Evolutionary conservation across 768 basidiomycete genomes (phyloP).

Genomic region (Tylopilus cervinicoccineus): DNA sequence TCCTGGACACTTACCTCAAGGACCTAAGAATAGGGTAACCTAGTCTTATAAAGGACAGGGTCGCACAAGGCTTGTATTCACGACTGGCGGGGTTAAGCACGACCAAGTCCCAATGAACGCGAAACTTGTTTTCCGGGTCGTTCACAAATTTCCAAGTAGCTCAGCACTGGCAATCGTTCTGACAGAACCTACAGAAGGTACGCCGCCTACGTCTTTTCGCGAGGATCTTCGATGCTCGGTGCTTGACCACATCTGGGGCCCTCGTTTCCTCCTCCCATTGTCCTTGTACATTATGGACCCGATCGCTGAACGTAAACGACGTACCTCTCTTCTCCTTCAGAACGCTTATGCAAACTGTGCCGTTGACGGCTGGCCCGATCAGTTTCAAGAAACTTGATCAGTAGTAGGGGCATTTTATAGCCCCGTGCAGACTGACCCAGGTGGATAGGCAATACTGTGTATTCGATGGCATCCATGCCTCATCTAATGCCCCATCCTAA

Average conservation of each 20-base stretch:
- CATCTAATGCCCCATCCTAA: slow-evolving; percentile 69
- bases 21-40: slow-evolving; percentile 13
- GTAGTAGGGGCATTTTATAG: background rate
- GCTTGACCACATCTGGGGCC: slow-evolving; percentile 37
- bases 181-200: background rate
- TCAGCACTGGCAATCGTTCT: slow-evolving; percentile 3
- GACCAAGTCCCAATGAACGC: slow-evolving; percentile 37
- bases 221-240: slow-evolving; percentile 59
- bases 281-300: slow-evolving; percentile 39
- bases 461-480: slow-evolving; percentile 70
- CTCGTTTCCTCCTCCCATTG: slow-evolving; percentile 41
- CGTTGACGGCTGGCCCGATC: slow-evolving; percentile 67
- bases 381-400: slow-evolving; percentile 40
- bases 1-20: slow-evolving; percentile 22
- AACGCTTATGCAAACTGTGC: slow-evolving; percentile 60
- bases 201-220: slow-evolving; percentile 50
- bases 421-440: slow-evolving; percentile 19
- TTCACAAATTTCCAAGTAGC: slow-evolving; percentile 49
- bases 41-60: background rate
- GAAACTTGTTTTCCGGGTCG: slow-evolving; percentile 24
- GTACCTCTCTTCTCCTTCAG: slow-evolving; percentile 52
- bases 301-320: too few species aligned
- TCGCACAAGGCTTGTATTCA: slow-evolving; percentile 8
- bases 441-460: slow-evolving; percentile 63
- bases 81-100: slow-evolving; percentile 39